Evolutionary conservation across 2,329 filamentous ascomycete genomes (phyloP), one percentile per base, ranked within the genome.

Genomic region (Sphaerulina musiva): DNA sequence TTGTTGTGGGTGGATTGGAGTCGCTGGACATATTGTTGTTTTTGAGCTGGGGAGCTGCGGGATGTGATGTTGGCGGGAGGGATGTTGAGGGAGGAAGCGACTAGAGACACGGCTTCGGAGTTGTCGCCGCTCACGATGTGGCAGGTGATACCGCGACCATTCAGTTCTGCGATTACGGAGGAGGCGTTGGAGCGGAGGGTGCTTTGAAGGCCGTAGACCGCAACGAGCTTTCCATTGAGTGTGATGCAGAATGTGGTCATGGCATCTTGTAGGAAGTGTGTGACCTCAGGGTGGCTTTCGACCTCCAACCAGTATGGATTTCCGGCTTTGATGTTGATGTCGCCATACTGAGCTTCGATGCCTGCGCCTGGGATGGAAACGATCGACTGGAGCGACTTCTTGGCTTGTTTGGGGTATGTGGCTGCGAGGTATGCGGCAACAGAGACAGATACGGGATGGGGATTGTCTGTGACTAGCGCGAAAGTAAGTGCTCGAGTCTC

Each of bases 121-220:
- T 79, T 73, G 57, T 84, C 82, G 31, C 82, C 81, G 40, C 78
- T 83, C 38, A 83, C 72, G 43, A 85, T 72, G 54, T 79, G 78
- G 3, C 80, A 69, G 0, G 64, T 57, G 26, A 85, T 77, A n/a
- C 71, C 69, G 12, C 75, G 75, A 3, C 66, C 57, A 1, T 71
- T 68, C 17, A 85, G 74, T 49, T 75, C 73, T 2, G 73, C 72
- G 42, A 86, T 71, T 34, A 81, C 77, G 5, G 70, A 67, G 0
- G 73, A 66, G 5, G 81, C 77, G 59, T 77, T 80, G 5, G 75
- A 72, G 6, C 79, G 74, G 11, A 80, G 65, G 1, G 58, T 66
- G 50, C 76, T 72, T 49, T 73, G 65, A 3, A 85, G 72, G 2
- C 77, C 78, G 59, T 77, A 83, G 17, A 78, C 68, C 2, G 76